phyloP scores from a whole-genome alignment of 345 rosid genomes.

The Sonneratia caseolaris region DNA sequence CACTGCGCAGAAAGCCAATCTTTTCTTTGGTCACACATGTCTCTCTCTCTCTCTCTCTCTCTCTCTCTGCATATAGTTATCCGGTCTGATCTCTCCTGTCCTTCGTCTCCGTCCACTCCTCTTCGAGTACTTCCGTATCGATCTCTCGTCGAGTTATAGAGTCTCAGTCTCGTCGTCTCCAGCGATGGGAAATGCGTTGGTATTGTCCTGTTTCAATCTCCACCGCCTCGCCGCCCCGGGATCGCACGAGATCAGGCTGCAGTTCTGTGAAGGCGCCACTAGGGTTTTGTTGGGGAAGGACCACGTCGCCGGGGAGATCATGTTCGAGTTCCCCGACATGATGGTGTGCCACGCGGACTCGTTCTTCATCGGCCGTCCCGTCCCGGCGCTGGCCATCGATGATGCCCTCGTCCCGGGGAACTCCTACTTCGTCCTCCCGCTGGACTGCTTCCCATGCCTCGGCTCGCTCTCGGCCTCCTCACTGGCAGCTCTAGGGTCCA shows the following conservation, averaged over 20 bases:
- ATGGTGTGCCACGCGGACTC: constrained; percentile 82
- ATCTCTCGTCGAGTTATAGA: background rate
- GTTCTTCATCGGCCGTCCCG: constrained; percentile 76
- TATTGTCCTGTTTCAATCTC: constrained; percentile 31
- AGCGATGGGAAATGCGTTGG: constrained; percentile 5
- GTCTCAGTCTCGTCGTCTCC: background rate
- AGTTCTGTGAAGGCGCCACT: constrained; percentile 55
- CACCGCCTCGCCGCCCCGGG: background rate
- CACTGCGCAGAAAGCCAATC: background rate
- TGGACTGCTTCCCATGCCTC: constrained; percentile 43
- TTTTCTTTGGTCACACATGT: background rate
- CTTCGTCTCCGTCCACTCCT: background rate
- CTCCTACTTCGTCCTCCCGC: constrained; percentile 75
- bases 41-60: too few species aligned
- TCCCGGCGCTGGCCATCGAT: constrained; percentile 57
- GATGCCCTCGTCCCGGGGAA: constrained; percentile 56
- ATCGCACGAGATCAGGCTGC: constrained; percentile 27
- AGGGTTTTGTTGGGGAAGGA: constrained; percentile 40
- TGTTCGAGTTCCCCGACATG: constrained; percentile 77
- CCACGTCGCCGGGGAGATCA: constrained; percentile 83
- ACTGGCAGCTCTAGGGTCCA: constrained; percentile 42
- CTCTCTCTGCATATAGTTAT: too few species aligned
- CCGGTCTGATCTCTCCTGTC: too few species aligned
- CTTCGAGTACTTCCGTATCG: too few species aligned
- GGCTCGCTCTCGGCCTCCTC: constrained; percentile 43